These are phyloP conservation scores for Infundibulicybe gibba DNA, from an alignment of 768 basidiomycete genomes.

Conservation along the genomic window DNA sequence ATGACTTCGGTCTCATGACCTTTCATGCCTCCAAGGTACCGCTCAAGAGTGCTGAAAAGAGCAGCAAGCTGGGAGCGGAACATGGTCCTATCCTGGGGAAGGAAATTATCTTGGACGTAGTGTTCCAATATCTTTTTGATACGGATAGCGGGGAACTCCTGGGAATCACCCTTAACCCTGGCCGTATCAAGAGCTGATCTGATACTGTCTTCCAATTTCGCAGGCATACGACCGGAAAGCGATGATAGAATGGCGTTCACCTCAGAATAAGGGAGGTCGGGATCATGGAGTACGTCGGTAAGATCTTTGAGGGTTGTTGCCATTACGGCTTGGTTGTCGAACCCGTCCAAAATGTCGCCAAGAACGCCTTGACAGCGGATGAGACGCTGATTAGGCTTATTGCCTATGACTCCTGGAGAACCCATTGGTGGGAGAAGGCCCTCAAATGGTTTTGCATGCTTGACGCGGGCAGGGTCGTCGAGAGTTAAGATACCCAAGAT, in stretches of 20 bases:
- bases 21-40: conserved; percentile 80
- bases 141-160: conserved; percentile 88
- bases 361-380: conserved; percentile 70
- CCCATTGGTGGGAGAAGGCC: conserved; percentile 90
- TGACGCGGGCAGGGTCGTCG: conserved; percentile 94
- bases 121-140: conserved; percentile 86
- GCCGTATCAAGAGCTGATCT: conserved; percentile 74
- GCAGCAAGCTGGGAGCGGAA: conserved; percentile 70
- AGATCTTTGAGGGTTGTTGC: conserved; percentile 83
- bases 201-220: conserved; percentile 85
- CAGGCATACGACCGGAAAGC: conserved; percentile 89
- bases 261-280: conserved; percentile 88
- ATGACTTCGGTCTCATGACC: conserved; percentile 80
- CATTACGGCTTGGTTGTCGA: conserved; percentile 95
- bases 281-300: conserved; percentile 73
- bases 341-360: conserved; percentile 92
- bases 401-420: conserved; percentile 78
- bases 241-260: conserved; percentile 79
- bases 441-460: conserved; percentile 97
- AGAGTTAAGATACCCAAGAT: conserved; percentile 95
- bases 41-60: conserved; percentile 73
- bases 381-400: conserved; percentile 87
- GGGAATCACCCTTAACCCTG: conserved; percentile 63
- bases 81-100: conserved; percentile 75
- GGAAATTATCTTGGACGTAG: conserved; percentile 77